These are phyloP conservation scores for Claviceps purpurea DNA, from an alignment of 2,329 filamentous ascomycete genomes.

Conservation along the genomic window DNA sequence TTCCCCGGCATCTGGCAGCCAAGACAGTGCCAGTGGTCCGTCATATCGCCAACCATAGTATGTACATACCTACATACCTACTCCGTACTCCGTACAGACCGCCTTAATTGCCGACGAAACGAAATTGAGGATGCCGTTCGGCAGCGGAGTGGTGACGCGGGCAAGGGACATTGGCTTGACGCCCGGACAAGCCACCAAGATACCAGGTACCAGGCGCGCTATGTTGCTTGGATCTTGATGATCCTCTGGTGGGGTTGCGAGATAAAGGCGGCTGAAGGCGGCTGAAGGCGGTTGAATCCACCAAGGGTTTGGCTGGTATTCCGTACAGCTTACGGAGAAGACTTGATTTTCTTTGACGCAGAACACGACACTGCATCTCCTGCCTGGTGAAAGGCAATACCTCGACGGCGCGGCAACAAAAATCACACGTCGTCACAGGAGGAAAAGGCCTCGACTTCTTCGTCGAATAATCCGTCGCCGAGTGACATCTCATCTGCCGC, in stretches of 20 bases:
- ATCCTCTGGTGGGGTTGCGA: too few relatives aligned
- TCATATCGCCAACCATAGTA: background rate
- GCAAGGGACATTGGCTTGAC: background rate
- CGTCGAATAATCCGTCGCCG: background rate
- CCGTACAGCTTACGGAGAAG: too few relatives aligned
- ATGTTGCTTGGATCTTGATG: too few relatives aligned
- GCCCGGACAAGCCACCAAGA: background rate
- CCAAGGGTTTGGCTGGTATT: too few relatives aligned
- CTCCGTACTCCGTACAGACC: background rate
- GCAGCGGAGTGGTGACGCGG: background rate
- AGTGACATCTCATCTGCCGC: background rate
- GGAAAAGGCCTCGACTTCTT: background rate
- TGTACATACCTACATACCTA: too few relatives aligned
- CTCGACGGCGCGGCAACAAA: too few relatives aligned
- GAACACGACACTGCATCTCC: too few relatives aligned
- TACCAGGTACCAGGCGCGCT: background rate
- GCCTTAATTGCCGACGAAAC: background rate
- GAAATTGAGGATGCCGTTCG: background rate
- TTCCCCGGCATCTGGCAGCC: background rate
- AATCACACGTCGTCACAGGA: background rate
- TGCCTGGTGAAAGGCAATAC: too few relatives aligned
- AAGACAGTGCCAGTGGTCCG: background rate
- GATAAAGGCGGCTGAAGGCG: too few relatives aligned
- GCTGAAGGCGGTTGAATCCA: too few relatives aligned
- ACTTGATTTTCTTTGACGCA: too few relatives aligned